Percentiles rank a stretch among this genome's conserved stretches.
Evolutionary conservation across 768 basidiomycete genomes (phyloP).

Genomic region (Tulasnella sp.): DNA sequence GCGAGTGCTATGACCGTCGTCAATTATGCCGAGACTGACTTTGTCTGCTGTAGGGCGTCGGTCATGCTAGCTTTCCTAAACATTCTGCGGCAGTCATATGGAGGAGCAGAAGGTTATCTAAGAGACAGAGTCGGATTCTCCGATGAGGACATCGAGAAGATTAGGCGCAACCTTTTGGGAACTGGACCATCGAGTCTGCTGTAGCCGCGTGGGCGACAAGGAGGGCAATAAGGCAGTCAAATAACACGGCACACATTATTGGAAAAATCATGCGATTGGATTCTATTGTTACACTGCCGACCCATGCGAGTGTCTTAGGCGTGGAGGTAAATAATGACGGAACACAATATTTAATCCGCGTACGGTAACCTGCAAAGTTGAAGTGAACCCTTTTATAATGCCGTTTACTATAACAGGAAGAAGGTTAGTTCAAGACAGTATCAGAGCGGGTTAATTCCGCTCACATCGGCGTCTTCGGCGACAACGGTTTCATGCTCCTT

Average conservation of each 20-base stretch:
- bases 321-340: not conserved
- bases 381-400: not conserved
- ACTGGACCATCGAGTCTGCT: not conserved
- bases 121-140: slow-evolving; percentile 49
- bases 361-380: not conserved
- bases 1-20: not conserved
- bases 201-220: not conserved
- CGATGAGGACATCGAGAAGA: slow-evolving; percentile 43
- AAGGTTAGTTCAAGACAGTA: not conserved
- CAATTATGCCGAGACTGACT: not conserved
- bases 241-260: not conserved
- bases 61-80: slow-evolving; percentile 68
- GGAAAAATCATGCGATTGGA: not conserved
- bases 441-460: not conserved
- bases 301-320: not conserved
- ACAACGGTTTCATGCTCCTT: slow-evolving; percentile 2
- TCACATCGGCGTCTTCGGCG: not conserved
- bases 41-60: slow-evolving; percentile 42
- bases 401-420: not conserved
- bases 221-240: not conserved
- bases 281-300: not conserved
- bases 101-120: slow-evolving; percentile 58
- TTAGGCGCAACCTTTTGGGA: not conserved
- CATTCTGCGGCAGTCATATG: slow-evolving; percentile 55
- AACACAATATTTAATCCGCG: not conserved